Base-by-base conservation (phyloP, 176 grass and related monocot species). In the Dactylis glomerata region DNA sequence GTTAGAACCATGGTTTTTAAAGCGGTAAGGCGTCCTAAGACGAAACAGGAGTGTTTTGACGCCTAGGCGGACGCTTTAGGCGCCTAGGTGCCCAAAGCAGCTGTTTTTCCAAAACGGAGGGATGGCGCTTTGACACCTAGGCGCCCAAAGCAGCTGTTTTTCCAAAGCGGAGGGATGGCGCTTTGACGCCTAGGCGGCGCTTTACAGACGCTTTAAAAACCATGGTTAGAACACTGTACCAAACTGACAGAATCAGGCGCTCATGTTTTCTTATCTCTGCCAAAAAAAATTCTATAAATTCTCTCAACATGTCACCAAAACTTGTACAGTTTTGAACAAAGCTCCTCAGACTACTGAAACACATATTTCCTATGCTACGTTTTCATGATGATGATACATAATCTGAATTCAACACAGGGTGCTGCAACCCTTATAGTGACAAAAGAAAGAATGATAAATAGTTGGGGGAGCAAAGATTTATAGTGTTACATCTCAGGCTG, bases 401-500 rank as follows among this genome's bases (percentile, higher is more conserved):
- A 45, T 26, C 32, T 32, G 57, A 55, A 75, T 61, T 31, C 32
- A 78, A 40, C 26, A 22, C 30, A 19, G 5, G 49, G 19, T 16
- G 16, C 47, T n/a, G 75, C 17, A 5, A 26, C 15, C 34, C 15
- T 10, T 44, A 19, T 14, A 52, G 3, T 41, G 22, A 44, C 16
- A 42, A 22, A 70, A 89, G 15, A 74, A 69, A 49, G 38, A 77
- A 83, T 89, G 58, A 9, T 47, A 47, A 47, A 79, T 70, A 37
- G 2, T 47, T n/a, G 7, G 42, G 40, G 65, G 5, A 58, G 70
- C 49, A 77, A 84, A 75, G 79, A 70, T 44, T 75, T 19, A 34
- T 38, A 20, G 12, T 82, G 78, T 82, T 90, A 86, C 79, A 86
- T 55, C 30, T 82, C 73, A 78, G 73, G 6, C 41, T 55, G 62